Evolutionary conservation across 495 filamentous ascomycete genomes (phyloP).

Genomic region (Neurospora sp.): DNA sequence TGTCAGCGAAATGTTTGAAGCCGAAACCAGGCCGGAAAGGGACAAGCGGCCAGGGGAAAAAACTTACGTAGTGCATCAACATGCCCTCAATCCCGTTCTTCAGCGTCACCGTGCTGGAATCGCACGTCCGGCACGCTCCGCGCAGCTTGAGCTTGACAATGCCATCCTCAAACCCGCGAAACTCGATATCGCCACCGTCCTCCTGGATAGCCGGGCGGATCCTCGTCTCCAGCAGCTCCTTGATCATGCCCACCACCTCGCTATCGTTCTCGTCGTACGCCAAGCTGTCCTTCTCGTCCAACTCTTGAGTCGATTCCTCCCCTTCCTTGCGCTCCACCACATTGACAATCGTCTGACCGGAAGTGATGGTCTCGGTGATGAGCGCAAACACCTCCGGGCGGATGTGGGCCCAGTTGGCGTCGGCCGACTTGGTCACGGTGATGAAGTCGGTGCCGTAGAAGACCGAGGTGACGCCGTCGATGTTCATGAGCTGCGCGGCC

Average conservation of each 20-base stretch:
- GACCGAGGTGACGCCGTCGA: slow-evolving; percentile 86
- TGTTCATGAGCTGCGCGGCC: slow-evolving; percentile 76
- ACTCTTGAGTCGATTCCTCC: slow-evolving; percentile 17
- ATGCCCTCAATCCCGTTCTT: slow-evolving; percentile 97
- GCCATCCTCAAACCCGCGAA: slow-evolving; percentile 78
- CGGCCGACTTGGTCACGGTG: slow-evolving; percentile 82
- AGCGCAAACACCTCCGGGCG: slow-evolving; percentile 91
- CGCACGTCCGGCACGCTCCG: slow-evolving; percentile 90
- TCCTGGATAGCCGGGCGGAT: slow-evolving; percentile 94
- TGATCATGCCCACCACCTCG: slow-evolving; percentile 95
- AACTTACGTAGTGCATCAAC: slow-evolving; percentile 63
- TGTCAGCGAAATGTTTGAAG: background rate
- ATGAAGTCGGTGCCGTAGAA: slow-evolving; percentile 96
- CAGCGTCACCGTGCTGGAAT: slow-evolving; percentile 88
- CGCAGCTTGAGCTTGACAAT: slow-evolving; percentile 78
- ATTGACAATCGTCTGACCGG: slow-evolving; percentile 72
- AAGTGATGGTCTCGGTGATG: slow-evolving; percentile 82
- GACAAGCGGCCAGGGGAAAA: slow-evolving; percentile 5
- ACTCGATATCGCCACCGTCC: slow-evolving; percentile 95
- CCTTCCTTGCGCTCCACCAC: slow-evolving; percentile 50
- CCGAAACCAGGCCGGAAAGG: background rate
- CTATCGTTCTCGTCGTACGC: slow-evolving; percentile 76
- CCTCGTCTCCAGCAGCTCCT: slow-evolving; percentile 92
- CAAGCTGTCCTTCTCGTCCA: slow-evolving; percentile 54
- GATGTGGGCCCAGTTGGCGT: slow-evolving; percentile 86